Evolutionary conservation across 2,329 filamentous ascomycete genomes (phyloP), one percentile per base, ranked within the genome.

Genomic region (Dendryphion nanum): DNA sequence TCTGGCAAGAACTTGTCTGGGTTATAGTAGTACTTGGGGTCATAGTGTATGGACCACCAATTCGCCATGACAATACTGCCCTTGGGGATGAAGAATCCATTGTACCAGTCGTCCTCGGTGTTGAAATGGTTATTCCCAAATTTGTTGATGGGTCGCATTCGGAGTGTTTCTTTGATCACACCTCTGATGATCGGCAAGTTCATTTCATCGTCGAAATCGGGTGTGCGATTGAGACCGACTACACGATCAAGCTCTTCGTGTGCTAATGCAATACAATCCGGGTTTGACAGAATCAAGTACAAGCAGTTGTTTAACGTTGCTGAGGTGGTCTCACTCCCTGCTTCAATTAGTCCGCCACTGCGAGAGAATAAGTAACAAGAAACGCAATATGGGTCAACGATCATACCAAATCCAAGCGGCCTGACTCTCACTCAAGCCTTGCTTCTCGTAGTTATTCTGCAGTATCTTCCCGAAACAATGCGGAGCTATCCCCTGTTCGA

Each of bases 211-310:
- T 67, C 62, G 40, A 75, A 70, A 1, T 45, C 61, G 3, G 75
- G 75, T 2, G 77, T 55, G 7, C 74, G 57, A 30, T 64, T 55
- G 4, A 47, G 50, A 5, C 72, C 73, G 10, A 76, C 64, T 1
- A 74, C 68, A 3, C 52, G 43, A 40, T 78, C 74, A 13, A 78
- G 53, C 29, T 69, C 59, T 4, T 48, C 53, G 38, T 68, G 67
- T 0, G 69, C 71, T 5, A 17, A 8, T 15, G 15, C 4, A 5
- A 41, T 30, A 18, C 21, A 41, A 16, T 36, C 30, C 7, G 33
- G 38, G 30, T 41, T 37, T 5, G 37, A 40, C 8, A 43, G 37
- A 18, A 39, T 40, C 15, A 40, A 5, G 18, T 40, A 40, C 3
- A 44, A 5, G 23, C 37, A 44, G 18, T 40, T 40, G 26, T 44